Evolutionary conservation across 106 monocot genomes (phyloP).

Genomic region (Hemerocallis citrina): DNA sequence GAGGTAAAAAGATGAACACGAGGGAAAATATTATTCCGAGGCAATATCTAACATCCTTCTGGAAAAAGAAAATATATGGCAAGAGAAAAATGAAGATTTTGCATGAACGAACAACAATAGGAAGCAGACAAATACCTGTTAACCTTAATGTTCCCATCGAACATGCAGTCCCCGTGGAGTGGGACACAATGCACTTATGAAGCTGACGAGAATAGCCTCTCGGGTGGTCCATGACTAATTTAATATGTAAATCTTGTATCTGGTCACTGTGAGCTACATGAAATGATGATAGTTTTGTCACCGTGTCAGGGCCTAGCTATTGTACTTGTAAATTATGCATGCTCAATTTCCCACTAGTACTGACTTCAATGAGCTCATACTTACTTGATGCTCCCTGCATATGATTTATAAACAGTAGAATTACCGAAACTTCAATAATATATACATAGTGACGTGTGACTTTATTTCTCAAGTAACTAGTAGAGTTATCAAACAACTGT

Average conservation of each 20-base stretch:
- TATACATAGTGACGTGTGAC: neutral
- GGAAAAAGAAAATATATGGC: too few species aligned
- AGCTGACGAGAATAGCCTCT: constrained; percentile 78
- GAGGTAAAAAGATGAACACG: too few species aligned
- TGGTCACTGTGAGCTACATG: constrained; percentile 70
- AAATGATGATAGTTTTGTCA: constrained; percentile 65
- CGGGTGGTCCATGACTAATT: constrained; percentile 73
- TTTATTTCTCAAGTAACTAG: neutral
- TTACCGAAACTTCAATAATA: neutral
- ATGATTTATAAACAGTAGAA: neutral
- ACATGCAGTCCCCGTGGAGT: constrained; percentile 64
- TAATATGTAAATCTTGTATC: constrained; percentile 95
- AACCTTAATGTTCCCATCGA: constrained; percentile 87
- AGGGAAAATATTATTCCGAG: too few species aligned
- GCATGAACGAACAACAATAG: neutral
- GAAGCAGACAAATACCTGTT: constrained; percentile 52
- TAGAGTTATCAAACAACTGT: neutral
- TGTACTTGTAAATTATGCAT: constrained; percentile 90
- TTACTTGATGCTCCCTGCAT: constrained; percentile 62
- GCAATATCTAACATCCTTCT: too few species aligned
- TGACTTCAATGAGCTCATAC: constrained; percentile 76
- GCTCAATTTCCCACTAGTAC: constrained; percentile 73
- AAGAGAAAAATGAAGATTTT: too few species aligned
- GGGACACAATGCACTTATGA: constrained; percentile 82
- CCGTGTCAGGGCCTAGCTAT: constrained; percentile 82